These are phyloP conservation scores for Cardamine chenopodiifolia DNA, from an alignment of 345 rosid species.

Conservation along the genomic window DNA sequence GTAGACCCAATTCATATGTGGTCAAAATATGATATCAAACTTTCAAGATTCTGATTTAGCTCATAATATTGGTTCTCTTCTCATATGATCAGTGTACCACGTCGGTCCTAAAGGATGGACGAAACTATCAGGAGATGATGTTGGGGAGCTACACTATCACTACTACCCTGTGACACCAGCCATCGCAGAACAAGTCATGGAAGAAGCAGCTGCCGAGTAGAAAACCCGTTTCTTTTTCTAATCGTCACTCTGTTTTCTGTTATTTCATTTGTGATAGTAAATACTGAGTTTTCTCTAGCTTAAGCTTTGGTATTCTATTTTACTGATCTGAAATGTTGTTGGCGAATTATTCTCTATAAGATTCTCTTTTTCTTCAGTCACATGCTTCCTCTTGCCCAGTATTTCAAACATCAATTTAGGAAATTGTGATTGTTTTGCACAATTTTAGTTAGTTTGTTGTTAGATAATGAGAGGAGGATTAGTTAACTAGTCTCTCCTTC, in stretches of 20 bases:
- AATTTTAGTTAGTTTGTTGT: not conserved
- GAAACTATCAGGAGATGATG: constrained; percentile 96
- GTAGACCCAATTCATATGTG: constrained; percentile 14
- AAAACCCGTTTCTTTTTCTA: not conserved
- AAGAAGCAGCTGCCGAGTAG: constrained; percentile 52
- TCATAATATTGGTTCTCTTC: constrained; percentile 10
- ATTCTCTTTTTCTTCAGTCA: constrained; percentile 4
- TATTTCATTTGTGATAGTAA: constrained; percentile 15
- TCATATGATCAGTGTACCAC: constrained; percentile 68
- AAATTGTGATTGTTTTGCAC: not conserved
- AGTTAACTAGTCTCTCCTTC: not conserved
- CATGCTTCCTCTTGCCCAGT: not conserved
- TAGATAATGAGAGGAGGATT: not conserved
- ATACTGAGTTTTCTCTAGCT: constrained; percentile 29
- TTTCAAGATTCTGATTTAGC: constrained; percentile 9
- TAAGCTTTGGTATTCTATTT: constrained; percentile 14
- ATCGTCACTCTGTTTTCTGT: not conserved
- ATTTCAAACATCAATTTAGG: not conserved
- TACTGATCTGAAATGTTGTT: constrained; percentile 3
- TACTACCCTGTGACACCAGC: constrained; percentile 71
- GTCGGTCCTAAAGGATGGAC: constrained; percentile 97
- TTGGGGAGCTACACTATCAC: constrained; percentile 86
- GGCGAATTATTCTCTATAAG: constrained; percentile 1
- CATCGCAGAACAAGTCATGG: constrained; percentile 88
- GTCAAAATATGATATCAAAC: constrained; percentile 7